Percentiles rank a stretch among this genome's conserved stretches.
Evolutionary conservation across 192 early-diverging fungal species (phyloP).

Genomic region (Coemansia aciculifera): DNA sequence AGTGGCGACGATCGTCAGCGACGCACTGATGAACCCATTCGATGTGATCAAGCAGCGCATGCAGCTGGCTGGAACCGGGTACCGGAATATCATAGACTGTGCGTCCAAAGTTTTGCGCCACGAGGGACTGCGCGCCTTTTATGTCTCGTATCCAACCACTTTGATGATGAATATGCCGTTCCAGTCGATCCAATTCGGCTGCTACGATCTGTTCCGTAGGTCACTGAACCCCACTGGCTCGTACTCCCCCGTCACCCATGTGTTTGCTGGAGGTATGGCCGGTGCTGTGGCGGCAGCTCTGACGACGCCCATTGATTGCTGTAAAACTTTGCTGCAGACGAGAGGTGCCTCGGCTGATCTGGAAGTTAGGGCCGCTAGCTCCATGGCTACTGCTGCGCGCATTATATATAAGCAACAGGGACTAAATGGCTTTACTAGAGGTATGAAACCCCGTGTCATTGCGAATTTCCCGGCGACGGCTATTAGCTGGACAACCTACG

Average conservation of each 20-base stretch:
- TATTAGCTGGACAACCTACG: slow-evolving; percentile 93
- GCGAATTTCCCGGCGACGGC: slow-evolving; percentile 92
- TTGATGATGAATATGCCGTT: slow-evolving; percentile 93
- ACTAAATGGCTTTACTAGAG: slow-evolving; percentile 73
- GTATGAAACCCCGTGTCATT: slow-evolving; percentile 78
- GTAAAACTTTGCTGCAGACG: slow-evolving; percentile 94
- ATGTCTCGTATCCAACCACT: slow-evolving; percentile 92
- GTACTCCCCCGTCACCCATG: slow-evolving; percentile 88
- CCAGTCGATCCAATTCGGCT: slow-evolving; percentile 90
- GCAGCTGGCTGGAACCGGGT: slow-evolving; percentile 78
- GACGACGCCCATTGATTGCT: slow-evolving; percentile 95
- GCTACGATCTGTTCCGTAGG: slow-evolving; percentile 88
- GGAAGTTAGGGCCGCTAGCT: slow-evolving; percentile 68
- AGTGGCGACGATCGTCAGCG: slow-evolving; percentile 82
- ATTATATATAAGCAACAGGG: slow-evolving; percentile 82
- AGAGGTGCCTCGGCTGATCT: slow-evolving; percentile 74
- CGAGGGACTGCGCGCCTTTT: slow-evolving; percentile 87
- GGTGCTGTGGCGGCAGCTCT: slow-evolving; percentile 83
- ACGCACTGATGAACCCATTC: slow-evolving; percentile 95
- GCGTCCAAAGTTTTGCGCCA: slow-evolving; percentile 63
- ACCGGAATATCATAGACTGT: slow-evolving; percentile 72
- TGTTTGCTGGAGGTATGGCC: slow-evolving; percentile 82
- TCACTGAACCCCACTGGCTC: slow-evolving; percentile 73
- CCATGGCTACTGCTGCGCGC: slow-evolving; percentile 66
- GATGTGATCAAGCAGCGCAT: slow-evolving; percentile 97